These are phyloP conservation scores for Avena sativa DNA, from an alignment of 176 grass and related monocot species.

Conservation along the genomic window DNA sequence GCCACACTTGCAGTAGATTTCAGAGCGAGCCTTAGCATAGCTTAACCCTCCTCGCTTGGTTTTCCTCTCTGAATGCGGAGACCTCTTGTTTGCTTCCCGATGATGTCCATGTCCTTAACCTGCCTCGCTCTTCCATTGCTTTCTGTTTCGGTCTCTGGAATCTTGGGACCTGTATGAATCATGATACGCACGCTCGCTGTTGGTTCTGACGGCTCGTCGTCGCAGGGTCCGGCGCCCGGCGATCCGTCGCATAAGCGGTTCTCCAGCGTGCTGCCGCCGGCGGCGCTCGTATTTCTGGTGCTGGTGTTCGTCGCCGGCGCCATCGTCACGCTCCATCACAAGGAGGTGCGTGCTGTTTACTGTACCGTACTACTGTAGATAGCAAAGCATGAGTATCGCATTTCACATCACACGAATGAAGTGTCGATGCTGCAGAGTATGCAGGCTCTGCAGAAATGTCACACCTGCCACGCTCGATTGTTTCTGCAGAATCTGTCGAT, in stretches of 20 bases:
- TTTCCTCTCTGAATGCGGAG: slow-evolving; percentile 19
- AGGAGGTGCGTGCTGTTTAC: slow-evolving; percentile 50
- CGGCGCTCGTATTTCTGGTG: slow-evolving; percentile 50
- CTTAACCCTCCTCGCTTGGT: slow-evolving; percentile 44
- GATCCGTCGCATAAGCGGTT: slow-evolving; percentile 55
- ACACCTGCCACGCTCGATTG: neutral
- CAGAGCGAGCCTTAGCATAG: slow-evolving; percentile 36
- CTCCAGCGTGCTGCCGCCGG: slow-evolving; percentile 44
- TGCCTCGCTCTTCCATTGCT: neutral
- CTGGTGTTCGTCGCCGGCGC: slow-evolving; percentile 49
- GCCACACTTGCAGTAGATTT: slow-evolving; percentile 53
- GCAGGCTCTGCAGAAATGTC: neutral
- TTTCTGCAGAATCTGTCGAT: slow-evolving; percentile 44
- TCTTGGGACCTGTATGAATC: neutral
- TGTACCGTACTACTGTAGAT: neutral
- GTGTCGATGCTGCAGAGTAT: neutral
- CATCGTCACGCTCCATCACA: slow-evolving; percentile 50
- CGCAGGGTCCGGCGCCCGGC: slow-evolving; percentile 47
- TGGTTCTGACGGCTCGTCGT: neutral
- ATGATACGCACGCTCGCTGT: slow-evolving; percentile 30
- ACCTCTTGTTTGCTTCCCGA: slow-evolving; percentile 15
- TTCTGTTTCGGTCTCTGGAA: neutral
- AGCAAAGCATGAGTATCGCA: neutral
- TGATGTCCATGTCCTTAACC: neutral
- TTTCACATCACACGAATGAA: slow-evolving; percentile 1